Conservation (phyloP, 305 asterid species). For the Withania somnifera region DNA sequence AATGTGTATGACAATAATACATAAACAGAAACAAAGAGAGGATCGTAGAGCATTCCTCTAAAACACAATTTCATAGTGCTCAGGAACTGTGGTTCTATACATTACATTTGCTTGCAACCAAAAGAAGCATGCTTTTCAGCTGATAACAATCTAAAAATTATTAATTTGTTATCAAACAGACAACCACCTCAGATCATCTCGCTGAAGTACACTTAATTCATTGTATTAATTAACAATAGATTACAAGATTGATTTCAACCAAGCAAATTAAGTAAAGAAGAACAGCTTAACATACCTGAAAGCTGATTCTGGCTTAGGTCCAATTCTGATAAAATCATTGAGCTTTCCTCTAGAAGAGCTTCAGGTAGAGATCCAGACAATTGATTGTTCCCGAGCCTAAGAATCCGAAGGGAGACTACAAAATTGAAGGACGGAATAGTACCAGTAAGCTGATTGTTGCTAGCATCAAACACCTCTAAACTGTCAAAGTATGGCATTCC, state of each 20-base stretch:
- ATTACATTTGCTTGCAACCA: neutral
- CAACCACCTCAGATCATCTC: neutral
- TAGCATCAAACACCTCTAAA: slow-evolving; percentile 72
- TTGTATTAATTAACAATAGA: neutral
- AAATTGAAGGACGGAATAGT: slow-evolving; percentile 65
- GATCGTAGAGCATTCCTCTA: neutral
- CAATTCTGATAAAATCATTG: slow-evolving; percentile 66
- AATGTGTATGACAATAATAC: neutral
- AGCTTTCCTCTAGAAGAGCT: slow-evolving; percentile 70
- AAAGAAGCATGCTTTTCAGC: neutral
- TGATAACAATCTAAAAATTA: neutral
- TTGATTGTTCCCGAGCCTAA: slow-evolving; percentile 48
- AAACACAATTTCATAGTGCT: neutral
- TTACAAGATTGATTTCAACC: neutral
- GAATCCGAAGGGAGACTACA: slow-evolving; percentile 57
- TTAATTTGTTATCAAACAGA: neutral
- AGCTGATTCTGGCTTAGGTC: slow-evolving; percentile 77
- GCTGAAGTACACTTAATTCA: too few species aligned
- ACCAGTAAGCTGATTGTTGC: slow-evolving; percentile 47
- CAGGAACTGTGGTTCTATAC: neutral
- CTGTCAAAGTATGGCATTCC: slow-evolving; percentile 74
- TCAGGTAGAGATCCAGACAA: slow-evolving; percentile 69
- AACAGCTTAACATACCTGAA: slow-evolving; percentile 38
- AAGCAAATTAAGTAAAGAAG: neutral
- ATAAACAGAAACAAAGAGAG: neutral